phyloP scores from a whole-genome alignment of 306 rosid genomes.

The Arachis hypogaea region DNA sequence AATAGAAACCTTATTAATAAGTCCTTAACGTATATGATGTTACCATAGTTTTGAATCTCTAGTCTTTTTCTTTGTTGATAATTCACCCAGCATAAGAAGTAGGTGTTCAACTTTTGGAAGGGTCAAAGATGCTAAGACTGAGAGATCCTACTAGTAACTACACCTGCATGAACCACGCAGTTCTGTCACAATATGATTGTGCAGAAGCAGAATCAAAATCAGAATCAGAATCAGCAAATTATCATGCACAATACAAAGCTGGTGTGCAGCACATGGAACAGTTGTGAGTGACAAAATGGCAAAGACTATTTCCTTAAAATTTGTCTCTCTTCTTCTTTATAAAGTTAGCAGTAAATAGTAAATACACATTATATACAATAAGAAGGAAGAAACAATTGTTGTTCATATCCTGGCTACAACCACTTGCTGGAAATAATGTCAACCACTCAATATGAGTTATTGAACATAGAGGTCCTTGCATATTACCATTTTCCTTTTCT shows the following conservation, averaged over 20 bases:
- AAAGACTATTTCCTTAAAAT: conserved; percentile 1
- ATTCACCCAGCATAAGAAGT: neutral
- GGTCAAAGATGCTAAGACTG: conserved; percentile 13
- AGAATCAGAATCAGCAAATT: neutral
- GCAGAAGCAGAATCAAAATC: neutral
- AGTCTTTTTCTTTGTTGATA: neutral
- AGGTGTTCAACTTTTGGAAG: conserved; percentile 20
- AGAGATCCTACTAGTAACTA: neutral
- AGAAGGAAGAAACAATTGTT: conserved; percentile 1
- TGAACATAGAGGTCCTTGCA: conserved; percentile 47
- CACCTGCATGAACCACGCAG: neutral
- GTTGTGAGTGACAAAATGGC: neutral
- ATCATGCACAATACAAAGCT: neutral
- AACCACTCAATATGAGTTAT: conserved; percentile 38
- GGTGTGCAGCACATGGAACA: neutral
- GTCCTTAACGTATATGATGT: too few species aligned
- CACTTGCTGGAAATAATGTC: conserved; percentile 43
- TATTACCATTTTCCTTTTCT: neutral
- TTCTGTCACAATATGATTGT: conserved; percentile 39
- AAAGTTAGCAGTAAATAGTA: neutral
- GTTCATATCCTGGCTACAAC: conserved; percentile 17
- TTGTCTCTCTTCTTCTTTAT: neutral
- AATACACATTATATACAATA: neutral
- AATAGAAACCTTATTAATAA: too few species aligned
- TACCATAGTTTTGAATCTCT: neutral